These are phyloP conservation scores for Coelastrella sp. DNA, from an alignment of 139 green algal genomes.

Conservation along the genomic window DNA sequence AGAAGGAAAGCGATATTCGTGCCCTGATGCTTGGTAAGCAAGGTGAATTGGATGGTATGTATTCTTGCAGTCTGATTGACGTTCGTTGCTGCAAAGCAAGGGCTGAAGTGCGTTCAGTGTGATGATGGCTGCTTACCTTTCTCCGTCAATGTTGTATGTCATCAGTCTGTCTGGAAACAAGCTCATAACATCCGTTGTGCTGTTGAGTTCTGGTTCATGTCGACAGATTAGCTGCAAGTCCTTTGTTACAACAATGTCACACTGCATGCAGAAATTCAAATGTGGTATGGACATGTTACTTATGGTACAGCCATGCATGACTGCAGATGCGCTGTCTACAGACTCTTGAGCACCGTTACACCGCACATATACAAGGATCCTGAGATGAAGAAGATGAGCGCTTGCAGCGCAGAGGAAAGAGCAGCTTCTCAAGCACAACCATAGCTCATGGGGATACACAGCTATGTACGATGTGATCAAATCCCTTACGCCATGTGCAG, in stretches of 20 bases:
- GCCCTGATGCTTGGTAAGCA: too few relatives aligned
- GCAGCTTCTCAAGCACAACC: too few relatives aligned
- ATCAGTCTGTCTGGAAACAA: conserved; percentile 52
- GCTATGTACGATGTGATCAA: too few relatives aligned
- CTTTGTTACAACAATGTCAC: conserved; percentile 73
- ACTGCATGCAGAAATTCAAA: conserved; percentile 16
- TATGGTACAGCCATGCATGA: neutral
- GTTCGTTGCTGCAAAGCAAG: neutral
- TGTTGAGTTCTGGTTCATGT: conserved; percentile 71
- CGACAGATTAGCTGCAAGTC: conserved; percentile 72
- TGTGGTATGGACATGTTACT: neutral
- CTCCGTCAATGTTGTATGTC: neutral
- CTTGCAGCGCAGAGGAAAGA: too few relatives aligned
- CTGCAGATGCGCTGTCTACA: neutral
- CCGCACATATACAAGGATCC: too few relatives aligned
- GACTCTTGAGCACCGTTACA: too few relatives aligned
- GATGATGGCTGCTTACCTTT: neutral
- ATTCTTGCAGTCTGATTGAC: too few relatives aligned
- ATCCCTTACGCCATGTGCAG: too few relatives aligned
- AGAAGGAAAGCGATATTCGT: neutral
- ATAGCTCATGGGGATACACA: too few relatives aligned
- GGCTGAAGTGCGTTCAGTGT: neutral
- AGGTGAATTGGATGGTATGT: too few relatives aligned
- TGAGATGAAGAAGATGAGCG: too few relatives aligned
- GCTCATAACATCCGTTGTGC: conserved; percentile 63